Evolutionary conservation across 2,329 filamentous ascomycete species (phyloP), one percentile per base, ranked within the genome.

Genomic region (Phaeosphaeriaceae sp.): DNA sequence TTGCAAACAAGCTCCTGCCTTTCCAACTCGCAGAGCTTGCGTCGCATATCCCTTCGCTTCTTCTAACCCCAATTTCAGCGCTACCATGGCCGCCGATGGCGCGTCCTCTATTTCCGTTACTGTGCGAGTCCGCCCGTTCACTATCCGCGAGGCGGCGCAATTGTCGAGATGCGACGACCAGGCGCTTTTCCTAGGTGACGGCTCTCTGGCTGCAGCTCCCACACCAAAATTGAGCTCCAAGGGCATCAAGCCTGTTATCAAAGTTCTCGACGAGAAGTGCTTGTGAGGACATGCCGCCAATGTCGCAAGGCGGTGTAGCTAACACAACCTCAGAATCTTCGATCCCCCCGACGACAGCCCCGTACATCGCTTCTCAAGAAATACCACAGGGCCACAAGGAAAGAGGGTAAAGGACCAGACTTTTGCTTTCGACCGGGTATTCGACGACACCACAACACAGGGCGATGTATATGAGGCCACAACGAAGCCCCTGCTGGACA

Each of bases 361-460:
- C 0, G 89, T 98, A 9, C 93, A 97, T 61, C 91, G 90, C 67
- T 97, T 97, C 78, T 91, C 91, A 28, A 86, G 89, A 75, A 93
- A 91, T 2, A 90, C 96, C 11, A 86, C 97, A 10, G 68, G 66
- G 3, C 83, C 83, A 1, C 87, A 89, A 54, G 93, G 94, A 56
- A 98, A 97, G 80, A 91, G 93, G 68, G 92, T 95, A 72, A 99
- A 99, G 77, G 96, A 99, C 77, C 94, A 97, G 78, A 95, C 95
- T 3, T 99, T 99, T 71, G 94, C 91, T 52, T 99, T 99, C 80
- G 95, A 99, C 79, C 86, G 92, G 56, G 92, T 99, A 64, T 98
- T 99, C 79, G 95, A 99, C 84, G 94, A 98, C 59, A 97, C 94
- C 75, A 92, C 92, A 19, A 89, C 90, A 7, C 95, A 99, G 73